Evolutionary conservation across 73 alveolate species (phyloP), one percentile per base, ranked within the genome.

Genomic region (Blepharisma stoltei): DNA sequence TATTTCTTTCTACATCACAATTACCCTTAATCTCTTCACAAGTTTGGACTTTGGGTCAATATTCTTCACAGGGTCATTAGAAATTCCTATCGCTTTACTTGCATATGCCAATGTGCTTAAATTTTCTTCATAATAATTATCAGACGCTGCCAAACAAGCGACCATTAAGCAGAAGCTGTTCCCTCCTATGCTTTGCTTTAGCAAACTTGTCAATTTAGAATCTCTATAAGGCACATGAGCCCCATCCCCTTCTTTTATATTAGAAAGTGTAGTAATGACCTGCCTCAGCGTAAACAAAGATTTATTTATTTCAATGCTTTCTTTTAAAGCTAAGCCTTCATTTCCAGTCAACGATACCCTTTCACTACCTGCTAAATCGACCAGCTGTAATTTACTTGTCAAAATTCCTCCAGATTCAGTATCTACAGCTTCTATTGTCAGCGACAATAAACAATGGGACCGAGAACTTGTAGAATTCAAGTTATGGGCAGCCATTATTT

Each of bases 291-390:
- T 97, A 83, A 97, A 97, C 71, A 97, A 71, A 11, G 98, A 86
- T 86, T 93, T 97, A 82, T 97, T 97, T 46, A 97, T 97, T 77
- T 94, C 92, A 52, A 98, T 98, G 21, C 99, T 97, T 90, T 97
- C 99, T 83, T 93, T 95, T 20, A 94, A 81, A 98, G 94, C 94
- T 47, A 87, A 97, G 6, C 99, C 99, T 66, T 94, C 78, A 6
- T 98, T 94, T 80, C 95, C 93, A 0, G 97, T 87, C 66, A 95
- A 98, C 65, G 95, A 90, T 67, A 97, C 88, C 83, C 99, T 91
- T 90, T 97, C 99, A 76, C 97, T 86, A 7, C 99, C 99, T 18
- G 99, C 99, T 75, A 97, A 84, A 88, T 97, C 99, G 32, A 97
- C 99, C 70, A 95, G 95, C 7, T 98, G 96, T 43, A 96, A 87